A percentile compares a stretch with the other conserved stretches of the same genome.
Conservation (phyloP, 305 asterid genomes). For the Solanum aculeatissimum region DNA sequence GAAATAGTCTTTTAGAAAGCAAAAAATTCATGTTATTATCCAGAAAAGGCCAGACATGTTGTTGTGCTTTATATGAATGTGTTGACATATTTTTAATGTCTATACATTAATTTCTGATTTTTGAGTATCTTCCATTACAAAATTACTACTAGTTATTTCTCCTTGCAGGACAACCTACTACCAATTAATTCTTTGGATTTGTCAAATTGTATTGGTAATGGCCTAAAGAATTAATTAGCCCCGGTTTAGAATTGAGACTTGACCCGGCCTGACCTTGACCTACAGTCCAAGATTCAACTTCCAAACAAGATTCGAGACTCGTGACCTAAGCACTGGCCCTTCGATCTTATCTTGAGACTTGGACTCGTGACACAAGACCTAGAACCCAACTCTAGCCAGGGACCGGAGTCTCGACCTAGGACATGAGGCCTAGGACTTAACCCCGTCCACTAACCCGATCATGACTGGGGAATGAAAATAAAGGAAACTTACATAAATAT, state of each 20-base stretch:
- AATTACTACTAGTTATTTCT: background rate
- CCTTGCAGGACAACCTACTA: background rate
- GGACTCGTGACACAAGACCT: background rate
- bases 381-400: background rate
- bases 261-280: background rate
- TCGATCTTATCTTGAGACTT: background rate
- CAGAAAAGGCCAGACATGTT: background rate
- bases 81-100: background rate
- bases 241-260: too few species aligned
- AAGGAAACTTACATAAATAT: too few species aligned
- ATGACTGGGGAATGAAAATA: background rate
- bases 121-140: background rate
- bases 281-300: background rate
- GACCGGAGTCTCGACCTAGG: background rate
- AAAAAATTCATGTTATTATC: background rate
- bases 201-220: background rate
- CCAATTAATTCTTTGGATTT: background rate
- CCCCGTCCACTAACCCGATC: background rate
- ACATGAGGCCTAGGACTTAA: background rate
- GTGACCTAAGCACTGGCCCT: background rate
- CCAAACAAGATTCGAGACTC: background rate
- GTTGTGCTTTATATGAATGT: slow-evolving; percentile 1
- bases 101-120: background rate
- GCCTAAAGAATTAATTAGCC: background rate
- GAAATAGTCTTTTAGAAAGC: background rate